Conservation (phyloP, 2,329 filamentous ascomycete species). For the Ophiostoma himal-ulmi region DNA sequence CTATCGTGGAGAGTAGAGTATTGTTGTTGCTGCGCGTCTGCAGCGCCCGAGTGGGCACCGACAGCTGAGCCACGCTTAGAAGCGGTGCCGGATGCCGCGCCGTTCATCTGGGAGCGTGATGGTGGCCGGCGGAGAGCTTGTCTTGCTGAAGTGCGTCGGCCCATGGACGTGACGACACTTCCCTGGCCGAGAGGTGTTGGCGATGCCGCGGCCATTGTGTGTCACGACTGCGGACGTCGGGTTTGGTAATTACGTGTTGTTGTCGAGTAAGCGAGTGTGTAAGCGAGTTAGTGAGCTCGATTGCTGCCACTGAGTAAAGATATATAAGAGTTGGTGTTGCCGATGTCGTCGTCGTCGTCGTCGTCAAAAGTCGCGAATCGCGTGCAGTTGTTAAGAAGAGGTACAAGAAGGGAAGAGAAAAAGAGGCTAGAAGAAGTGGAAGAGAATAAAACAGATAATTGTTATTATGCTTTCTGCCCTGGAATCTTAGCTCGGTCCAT, state of each 20-base stretch:
- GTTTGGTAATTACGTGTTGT: not conserved
- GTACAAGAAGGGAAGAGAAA: conserved; percentile 15
- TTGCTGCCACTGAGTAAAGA: not conserved
- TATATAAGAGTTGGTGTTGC: not conserved
- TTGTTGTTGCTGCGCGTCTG: conserved; percentile 38
- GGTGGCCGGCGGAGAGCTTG: conserved; percentile 49
- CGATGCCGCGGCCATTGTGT: conserved; percentile 47
- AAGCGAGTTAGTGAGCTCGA: not conserved
- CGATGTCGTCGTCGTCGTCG: conserved; percentile 7
- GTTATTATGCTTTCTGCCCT: conserved; percentile 20
- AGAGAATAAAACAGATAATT: conserved; percentile 18
- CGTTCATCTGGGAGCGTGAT: conserved; percentile 40
- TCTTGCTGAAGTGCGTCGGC: conserved; percentile 50
- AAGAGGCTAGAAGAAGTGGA: conserved; percentile 6
- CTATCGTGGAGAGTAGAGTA: conserved; percentile 65
- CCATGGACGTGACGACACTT: conserved; percentile 41
- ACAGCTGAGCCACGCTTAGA: conserved; percentile 22
- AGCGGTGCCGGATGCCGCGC: conserved; percentile 24
- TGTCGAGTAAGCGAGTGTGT: not conserved
- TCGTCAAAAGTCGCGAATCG: not conserved
- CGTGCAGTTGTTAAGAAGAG: not conserved
- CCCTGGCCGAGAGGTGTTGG: conserved; percentile 49
- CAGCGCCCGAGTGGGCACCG: conserved; percentile 11
- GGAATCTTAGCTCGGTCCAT: conserved; percentile 16
- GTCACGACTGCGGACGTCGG: conserved; percentile 3